These are phyloP conservation scores for Symbiodinium pilosum DNA, from an alignment of 73 alveolate genomes.

Conservation along the genomic window DNA sequence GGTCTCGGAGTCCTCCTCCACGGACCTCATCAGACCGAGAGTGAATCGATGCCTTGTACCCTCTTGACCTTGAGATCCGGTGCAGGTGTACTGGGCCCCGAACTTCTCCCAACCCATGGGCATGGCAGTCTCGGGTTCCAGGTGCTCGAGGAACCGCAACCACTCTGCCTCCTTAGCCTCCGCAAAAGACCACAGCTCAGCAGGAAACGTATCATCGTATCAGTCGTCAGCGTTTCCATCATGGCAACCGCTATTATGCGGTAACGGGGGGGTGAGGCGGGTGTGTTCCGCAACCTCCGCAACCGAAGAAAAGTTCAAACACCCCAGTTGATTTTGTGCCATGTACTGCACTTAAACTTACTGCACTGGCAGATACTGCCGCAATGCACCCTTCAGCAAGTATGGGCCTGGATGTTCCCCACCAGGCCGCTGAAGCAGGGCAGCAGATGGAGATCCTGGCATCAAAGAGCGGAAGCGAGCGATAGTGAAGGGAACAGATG, in stretches of 20 bases:
- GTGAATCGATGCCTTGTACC: neutral
- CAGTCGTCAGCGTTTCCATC: neutral
- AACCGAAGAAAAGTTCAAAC: too few species aligned
- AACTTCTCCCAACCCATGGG: conserved; percentile 93
- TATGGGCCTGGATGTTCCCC: conserved; percentile 47
- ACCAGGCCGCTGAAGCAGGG: conserved; percentile 80
- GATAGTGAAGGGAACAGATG: too few species aligned
- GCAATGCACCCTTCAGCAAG: too few species aligned
- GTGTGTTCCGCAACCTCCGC: neutral
- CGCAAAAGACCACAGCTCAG: neutral
- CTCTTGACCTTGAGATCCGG: too few species aligned
- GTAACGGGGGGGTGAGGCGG: neutral
- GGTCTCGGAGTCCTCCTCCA: neutral
- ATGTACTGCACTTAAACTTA: too few species aligned
- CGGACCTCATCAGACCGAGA: neutral
- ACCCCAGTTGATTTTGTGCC: too few species aligned
- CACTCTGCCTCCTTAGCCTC: conserved; percentile 94
- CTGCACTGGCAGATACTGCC: too few species aligned
- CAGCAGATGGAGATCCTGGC: conserved; percentile 48
- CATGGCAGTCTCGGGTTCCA: conserved; percentile 95
- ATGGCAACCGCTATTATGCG: neutral
- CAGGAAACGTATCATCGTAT: neutral
- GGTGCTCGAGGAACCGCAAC: conserved; percentile 95
- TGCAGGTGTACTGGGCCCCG: neutral
- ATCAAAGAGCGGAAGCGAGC: too few species aligned